Evolutionary conservation across 495 filamentous ascomycete species (phyloP).

Genomic region (Ramalina intermedia): DNA sequence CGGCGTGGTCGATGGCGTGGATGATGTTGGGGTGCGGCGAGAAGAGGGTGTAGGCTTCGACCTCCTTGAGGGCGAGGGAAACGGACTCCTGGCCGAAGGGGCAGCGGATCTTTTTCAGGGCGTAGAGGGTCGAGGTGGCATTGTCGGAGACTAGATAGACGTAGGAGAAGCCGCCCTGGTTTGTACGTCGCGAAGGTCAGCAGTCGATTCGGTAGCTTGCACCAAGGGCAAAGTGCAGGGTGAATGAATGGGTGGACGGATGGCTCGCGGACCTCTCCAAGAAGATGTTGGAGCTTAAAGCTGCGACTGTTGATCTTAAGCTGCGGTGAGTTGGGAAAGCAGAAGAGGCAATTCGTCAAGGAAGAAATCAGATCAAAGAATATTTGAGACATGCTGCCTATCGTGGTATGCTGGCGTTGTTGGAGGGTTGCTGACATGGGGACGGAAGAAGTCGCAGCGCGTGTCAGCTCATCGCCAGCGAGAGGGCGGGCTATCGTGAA

Average conservation of each 20-base stretch:
- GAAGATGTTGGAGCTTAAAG: slow-evolving; percentile 85
- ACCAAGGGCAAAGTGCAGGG: background rate
- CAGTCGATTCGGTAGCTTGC: background rate
- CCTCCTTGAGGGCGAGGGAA: slow-evolving; percentile 83
- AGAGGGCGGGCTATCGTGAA: no score
- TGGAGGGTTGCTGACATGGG: slow-evolving; percentile 3
- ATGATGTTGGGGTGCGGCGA: slow-evolving; percentile 72
- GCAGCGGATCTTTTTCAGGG: slow-evolving; percentile 95
- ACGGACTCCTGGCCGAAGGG: slow-evolving; percentile 96
- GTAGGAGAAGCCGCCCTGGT: slow-evolving; percentile 87
- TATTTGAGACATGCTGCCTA: slow-evolving; percentile 57
- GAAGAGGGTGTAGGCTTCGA: slow-evolving; percentile 91
- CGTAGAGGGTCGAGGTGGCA: slow-evolving; percentile 64
- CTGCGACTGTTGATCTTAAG: slow-evolving; percentile 88
- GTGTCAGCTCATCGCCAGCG: background rate
- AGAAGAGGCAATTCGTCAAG: slow-evolving; percentile 84
- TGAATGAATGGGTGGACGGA: background rate
- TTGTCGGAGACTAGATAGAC: slow-evolving; percentile 96
- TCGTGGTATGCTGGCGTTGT: slow-evolving; percentile 5
- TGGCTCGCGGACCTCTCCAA: slow-evolving; percentile 57
- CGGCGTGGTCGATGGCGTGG: slow-evolving; percentile 71
- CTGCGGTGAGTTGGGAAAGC: slow-evolving; percentile 84
- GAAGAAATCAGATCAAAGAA: slow-evolving; percentile 81
- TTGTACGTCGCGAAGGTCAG: background rate
- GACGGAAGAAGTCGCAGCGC: background rate